A percentile compares a stretch with the other conserved stretches of the same genome.
Conservation (phyloP, 768 basidiomycete species). For the Podaxis pistillaris region DNA sequence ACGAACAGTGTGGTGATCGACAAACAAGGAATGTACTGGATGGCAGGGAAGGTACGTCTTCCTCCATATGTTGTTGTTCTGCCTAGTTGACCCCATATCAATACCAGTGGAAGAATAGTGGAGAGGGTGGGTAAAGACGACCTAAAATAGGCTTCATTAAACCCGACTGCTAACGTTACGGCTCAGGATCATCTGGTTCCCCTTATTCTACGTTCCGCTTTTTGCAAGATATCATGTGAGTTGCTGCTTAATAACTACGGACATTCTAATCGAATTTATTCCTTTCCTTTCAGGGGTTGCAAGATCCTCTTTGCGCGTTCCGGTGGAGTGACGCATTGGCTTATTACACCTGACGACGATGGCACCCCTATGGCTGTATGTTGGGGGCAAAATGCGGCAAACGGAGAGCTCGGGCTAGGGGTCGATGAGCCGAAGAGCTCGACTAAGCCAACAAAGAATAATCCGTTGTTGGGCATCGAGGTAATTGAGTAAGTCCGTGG, state of each 20-base stretch:
- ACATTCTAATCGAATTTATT: conserved; percentile 2
- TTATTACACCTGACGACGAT: conserved; percentile 73
- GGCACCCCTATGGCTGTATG: conserved; percentile 78
- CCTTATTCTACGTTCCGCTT: conserved; percentile 86
- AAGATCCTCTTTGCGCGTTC: conserved; percentile 66
- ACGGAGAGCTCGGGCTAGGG: conserved; percentile 84
- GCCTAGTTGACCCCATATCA: neutral
- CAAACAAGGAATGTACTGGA: conserved; percentile 82
- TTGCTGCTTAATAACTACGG: conserved; percentile 5
- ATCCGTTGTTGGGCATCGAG: conserved; percentile 74
- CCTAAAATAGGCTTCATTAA: conserved; percentile 3
- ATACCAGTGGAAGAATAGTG: conserved; percentile 87
- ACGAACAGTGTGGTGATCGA: conserved; percentile 84
- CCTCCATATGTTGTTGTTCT: neutral
- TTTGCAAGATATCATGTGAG: conserved; percentile 84
- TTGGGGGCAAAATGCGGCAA: conserved; percentile 86
- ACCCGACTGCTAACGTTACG: neutral
- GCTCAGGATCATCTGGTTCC: conserved; percentile 78
- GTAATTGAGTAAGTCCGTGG: conserved; percentile 61
- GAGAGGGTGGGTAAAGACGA: conserved; percentile 69
- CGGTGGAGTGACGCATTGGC: conserved; percentile 91
- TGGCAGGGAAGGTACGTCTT: conserved; percentile 68
- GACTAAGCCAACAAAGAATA: conserved; percentile 74
- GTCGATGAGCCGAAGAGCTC: conserved; percentile 81
- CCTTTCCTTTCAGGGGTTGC: conserved; percentile 57